phyloP scores from a whole-genome alignment of 176 grass and related monocot genomes.

The Musa acuminata region DNA sequence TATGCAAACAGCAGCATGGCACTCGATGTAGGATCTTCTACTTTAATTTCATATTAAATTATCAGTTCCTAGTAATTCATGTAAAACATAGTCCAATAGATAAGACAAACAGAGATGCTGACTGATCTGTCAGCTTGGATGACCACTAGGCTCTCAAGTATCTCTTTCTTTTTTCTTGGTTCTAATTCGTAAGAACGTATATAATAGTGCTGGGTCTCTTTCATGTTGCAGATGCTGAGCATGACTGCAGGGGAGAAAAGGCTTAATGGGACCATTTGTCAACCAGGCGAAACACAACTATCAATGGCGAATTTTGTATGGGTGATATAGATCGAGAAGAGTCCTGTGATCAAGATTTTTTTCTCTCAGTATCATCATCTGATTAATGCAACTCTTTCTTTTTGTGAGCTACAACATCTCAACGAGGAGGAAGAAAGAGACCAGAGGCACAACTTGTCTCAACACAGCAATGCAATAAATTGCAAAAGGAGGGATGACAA shows the following conservation, averaged over 20 bases:
- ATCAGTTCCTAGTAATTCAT: no score
- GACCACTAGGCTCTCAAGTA: background rate
- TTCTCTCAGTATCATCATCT: background rate
- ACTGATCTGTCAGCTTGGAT: no score
- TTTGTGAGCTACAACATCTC: background rate
- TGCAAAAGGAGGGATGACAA: background rate
- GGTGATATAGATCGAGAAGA: background rate
- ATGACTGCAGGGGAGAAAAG: background rate
- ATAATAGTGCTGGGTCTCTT: background rate
- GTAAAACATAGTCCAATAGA: no score
- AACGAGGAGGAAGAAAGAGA: background rate
- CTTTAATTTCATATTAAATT: no score
- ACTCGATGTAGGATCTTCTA: no score
- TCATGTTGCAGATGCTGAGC: conserved; percentile 1
- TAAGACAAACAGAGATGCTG: no score
- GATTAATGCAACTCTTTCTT: background rate
- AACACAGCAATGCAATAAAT: background rate
- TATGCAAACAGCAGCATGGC: no score
- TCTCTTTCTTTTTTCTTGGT: background rate
- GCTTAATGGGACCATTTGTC: background rate
- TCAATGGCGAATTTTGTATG: background rate
- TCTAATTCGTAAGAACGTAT: background rate
- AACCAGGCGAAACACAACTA: background rate
- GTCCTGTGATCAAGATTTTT: background rate
- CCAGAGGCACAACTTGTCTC: background rate